Percentiles rank a stretch among this genome's conserved stretches.
These are phyloP conservation scores for Fagus crenata DNA, from an alignment of 306 rosid genomes.

Conservation along the genomic window DNA sequence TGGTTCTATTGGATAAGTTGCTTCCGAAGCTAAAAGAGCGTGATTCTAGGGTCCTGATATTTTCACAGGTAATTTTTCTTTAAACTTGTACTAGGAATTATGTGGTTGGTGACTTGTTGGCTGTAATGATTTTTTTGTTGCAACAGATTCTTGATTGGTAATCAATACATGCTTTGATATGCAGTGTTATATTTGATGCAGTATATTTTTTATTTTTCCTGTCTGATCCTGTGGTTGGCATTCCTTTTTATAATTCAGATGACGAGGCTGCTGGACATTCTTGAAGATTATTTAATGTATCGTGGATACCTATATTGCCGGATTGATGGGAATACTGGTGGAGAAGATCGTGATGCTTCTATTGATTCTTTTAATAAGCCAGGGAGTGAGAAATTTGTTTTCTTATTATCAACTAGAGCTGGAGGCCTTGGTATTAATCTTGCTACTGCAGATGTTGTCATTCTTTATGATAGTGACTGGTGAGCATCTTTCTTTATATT, in stretches of 20 bases:
- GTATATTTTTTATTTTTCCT: not conserved
- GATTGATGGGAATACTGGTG: slow-evolving; percentile 96
- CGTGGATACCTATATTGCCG: slow-evolving; percentile 90
- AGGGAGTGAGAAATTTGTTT: slow-evolving; percentile 97
- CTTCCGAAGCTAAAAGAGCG: slow-evolving; percentile 97
- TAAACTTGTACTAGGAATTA: slow-evolving; percentile 5
- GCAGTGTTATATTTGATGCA: not conserved
- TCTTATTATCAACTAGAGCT: slow-evolving; percentile 89
- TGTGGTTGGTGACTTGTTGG: slow-evolving; percentile 7
- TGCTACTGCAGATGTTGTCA: slow-evolving; percentile 99
- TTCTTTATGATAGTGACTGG: slow-evolving; percentile 99
- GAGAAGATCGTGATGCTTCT: slow-evolving; percentile 98
- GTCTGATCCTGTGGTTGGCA: slow-evolving; percentile 10
- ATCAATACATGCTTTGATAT: not conserved
- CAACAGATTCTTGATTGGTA: slow-evolving; percentile 13
- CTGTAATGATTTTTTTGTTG: slow-evolving; percentile 7
- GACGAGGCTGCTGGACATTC: slow-evolving; percentile 97
- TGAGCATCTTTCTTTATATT: slow-evolving; percentile 30
- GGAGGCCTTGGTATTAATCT: slow-evolving; percentile 99
- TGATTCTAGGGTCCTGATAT: slow-evolving; percentile 94
- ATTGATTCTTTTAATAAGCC: slow-evolving; percentile 87
- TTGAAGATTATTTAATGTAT: slow-evolving; percentile 89
- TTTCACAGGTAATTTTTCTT: slow-evolving; percentile 60
- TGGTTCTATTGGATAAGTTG: slow-evolving; percentile 97
- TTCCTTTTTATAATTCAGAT: slow-evolving; percentile 51